A percentile compares a stretch with the other conserved stretches of the same genome.
Evolutionary conservation across 257 asterid species (phyloP).

Genomic region (Solanum neorickii): DNA sequence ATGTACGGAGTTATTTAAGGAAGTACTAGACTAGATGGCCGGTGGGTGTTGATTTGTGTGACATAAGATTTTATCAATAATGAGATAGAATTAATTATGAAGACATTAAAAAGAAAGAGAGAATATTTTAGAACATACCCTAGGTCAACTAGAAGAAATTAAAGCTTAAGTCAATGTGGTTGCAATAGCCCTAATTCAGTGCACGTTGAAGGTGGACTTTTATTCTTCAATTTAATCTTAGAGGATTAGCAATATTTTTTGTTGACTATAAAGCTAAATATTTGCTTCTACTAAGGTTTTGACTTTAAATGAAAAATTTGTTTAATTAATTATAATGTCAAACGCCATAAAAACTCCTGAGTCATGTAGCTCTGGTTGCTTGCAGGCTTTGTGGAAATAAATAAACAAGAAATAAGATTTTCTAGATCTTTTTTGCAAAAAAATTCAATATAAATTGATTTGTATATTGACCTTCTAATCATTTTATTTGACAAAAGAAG

Average conservation of each 20-base stretch:
- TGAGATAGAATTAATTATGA: not conserved
- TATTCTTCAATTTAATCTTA: not conserved
- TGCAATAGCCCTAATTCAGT: not conserved
- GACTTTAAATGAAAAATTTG: not conserved
- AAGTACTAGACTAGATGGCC: not conserved
- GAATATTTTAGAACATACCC: not conserved
- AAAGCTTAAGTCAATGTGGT: not conserved
- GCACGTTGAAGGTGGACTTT: slow-evolving; percentile 9
- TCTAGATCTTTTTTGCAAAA: not conserved
- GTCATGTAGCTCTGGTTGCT: not conserved
- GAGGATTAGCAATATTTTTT: not conserved
- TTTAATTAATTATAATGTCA: not conserved
- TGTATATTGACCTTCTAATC: not conserved
- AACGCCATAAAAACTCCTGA: not conserved
- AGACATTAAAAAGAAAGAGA: not conserved
- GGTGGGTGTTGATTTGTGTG: not conserved
- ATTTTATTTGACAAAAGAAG: not conserved
- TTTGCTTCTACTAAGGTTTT: not conserved
- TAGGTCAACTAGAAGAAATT: not conserved
- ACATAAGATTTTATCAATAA: not conserved
- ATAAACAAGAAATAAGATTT: not conserved
- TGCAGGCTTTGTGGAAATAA: not conserved
- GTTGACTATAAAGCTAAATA: too few species aligned
- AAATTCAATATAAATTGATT: not conserved
- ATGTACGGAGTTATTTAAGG: not conserved